Evolutionary conservation across 139 green algal species (phyloP), one percentile per base, ranked within the genome.

Genomic region (Chlorella sp.): DNA sequence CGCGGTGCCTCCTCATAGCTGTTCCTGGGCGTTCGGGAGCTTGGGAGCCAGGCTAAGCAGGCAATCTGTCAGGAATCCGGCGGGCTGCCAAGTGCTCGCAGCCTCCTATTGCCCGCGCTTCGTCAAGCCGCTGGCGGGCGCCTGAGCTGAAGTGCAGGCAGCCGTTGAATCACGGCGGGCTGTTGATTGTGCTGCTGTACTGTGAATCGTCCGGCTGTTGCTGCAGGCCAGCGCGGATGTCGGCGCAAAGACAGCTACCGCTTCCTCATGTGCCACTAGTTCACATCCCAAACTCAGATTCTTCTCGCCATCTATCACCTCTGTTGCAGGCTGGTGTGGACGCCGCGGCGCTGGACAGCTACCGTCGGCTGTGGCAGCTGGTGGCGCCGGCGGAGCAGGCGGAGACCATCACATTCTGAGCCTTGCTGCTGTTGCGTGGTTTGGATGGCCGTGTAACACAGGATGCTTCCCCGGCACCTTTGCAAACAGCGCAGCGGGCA

Each of bases 271-370:
- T n/a, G n/a, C n/a, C n/a, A n/a, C n/a, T n/a, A n/a, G n/a, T n/a
- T n/a, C n/a, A n/a, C n/a, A n/a, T n/a, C n/a, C n/a, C n/a, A n/a
- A n/a, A n/a, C n/a, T n/a, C n/a, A n/a, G n/a, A n/a, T n/a, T n/a
- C n/a, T n/a, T n/a, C 60, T 24, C 60, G 16, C 13, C 4, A 24
- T 30, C 19, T 24, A 30, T 24, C 4, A 65, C 4, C 26, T 34
- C 8, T 2, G 72, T 26, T 17, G 56, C 76, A 82, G 76, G 56
- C 90, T 34, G 87, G 87, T 24, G n/a, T 94, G 46, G 79, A 93
- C 3, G 56, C 82, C 0, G 48, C 44, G 3, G 43, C 75, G 43
- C 24, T 91, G 78, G 69, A 78, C 34, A 80, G 69, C n/a, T 92
- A 88, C 79, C 67, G 81, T 51, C 40, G 73, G 58, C 86, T 92